Conservation (phyloP, 345 rosid species). For the Eucalyptus pauciflora region DNA sequence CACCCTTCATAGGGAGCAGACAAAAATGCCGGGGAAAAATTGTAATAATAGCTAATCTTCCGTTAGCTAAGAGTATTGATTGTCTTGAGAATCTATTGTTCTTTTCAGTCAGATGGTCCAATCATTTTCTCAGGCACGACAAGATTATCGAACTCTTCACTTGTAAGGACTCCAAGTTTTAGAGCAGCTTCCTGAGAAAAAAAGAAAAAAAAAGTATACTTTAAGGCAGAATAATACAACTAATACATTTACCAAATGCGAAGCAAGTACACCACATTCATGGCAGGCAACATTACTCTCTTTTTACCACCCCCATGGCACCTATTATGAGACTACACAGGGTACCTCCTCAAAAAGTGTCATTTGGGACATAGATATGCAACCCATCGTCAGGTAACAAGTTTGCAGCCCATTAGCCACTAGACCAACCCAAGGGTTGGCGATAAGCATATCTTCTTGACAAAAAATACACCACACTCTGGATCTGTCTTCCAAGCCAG, state of each 20-base stretch:
- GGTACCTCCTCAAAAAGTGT: background rate
- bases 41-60: background rate
- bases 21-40: background rate
- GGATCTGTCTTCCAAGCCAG: background rate
- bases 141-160: slow-evolving; percentile 82
- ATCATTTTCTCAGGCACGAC: slow-evolving; percentile 98
- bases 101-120: slow-evolving; percentile 62
- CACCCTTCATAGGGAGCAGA: background rate
- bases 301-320: background rate
- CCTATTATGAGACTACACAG: background rate
- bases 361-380: background rate
- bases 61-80: background rate
- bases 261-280: background rate
- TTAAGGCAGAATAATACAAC: background rate
- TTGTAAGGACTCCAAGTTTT: slow-evolving; percentile 58
- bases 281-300: background rate
- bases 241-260: background rate
- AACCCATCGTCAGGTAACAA: background rate
- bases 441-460: background rate
- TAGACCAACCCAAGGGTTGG: background rate
- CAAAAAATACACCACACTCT: background rate
- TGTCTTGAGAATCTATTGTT: background rate
- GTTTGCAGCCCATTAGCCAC: background rate
- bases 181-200: slow-evolving; percentile 68
- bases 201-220: background rate